Evolutionary conservation across 2,329 filamentous ascomycete species (phyloP).

Genomic region (Stenocarpella maydis): DNA sequence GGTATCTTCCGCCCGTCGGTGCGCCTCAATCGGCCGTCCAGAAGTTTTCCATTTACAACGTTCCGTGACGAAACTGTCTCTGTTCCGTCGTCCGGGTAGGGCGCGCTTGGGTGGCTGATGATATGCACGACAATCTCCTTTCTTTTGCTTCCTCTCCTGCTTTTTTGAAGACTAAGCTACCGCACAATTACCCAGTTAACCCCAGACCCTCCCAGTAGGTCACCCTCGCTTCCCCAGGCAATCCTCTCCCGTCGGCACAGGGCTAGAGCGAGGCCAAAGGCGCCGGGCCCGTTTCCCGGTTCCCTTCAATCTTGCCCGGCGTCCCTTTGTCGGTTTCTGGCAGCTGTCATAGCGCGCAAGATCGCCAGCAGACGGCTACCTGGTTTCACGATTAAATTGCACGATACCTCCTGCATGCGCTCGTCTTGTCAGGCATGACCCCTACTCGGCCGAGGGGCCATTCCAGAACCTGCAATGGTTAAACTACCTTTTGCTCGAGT

Average conservation of each 20-base stretch:
- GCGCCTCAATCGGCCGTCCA: slow-evolving; percentile 20
- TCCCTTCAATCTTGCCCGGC: slow-evolving; percentile 21
- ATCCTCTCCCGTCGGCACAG: slow-evolving; percentile 9
- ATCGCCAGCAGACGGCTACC: slow-evolving; percentile 20
- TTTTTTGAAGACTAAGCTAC: neutral
- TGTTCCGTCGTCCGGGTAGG: slow-evolving; percentile 25
- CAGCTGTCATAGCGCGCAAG: slow-evolving; percentile 27
- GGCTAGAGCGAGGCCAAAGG: slow-evolving; percentile 17
- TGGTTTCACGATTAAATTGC: slow-evolving; percentile 25
- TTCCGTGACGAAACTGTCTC: slow-evolving; percentile 25
- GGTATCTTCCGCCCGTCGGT: slow-evolving; percentile 22
- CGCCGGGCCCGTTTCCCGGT: slow-evolving; percentile 13
- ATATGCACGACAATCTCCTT: slow-evolving; percentile 25
- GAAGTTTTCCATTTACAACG: slow-evolving; percentile 25
- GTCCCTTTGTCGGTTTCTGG: slow-evolving; percentile 14
- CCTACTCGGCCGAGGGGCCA: slow-evolving; percentile 10
- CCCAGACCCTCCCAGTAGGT: neutral
- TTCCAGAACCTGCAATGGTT: neutral
- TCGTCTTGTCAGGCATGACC: neutral
- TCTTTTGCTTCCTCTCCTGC: slow-evolving; percentile 8
- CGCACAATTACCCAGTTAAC: neutral
- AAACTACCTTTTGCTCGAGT: neutral
- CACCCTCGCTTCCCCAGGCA: neutral
- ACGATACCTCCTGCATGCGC: slow-evolving; percentile 20
- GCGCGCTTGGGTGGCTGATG: slow-evolving; percentile 17